phyloP scores from a whole-genome alignment of 2,329 filamentous ascomycete species.

The Elsinoe arachidis region DNA sequence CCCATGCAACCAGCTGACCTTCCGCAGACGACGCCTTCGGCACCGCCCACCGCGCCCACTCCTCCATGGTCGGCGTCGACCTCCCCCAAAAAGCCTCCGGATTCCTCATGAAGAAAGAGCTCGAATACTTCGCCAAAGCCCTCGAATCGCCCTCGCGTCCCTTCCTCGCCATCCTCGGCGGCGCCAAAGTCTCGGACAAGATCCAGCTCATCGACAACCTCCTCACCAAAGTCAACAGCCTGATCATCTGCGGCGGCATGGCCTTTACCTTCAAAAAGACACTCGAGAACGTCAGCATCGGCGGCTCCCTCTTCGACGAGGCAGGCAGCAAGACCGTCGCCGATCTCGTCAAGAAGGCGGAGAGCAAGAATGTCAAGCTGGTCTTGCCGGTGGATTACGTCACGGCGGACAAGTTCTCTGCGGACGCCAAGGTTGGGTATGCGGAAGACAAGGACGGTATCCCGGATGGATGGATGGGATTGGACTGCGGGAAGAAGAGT shows the following conservation, averaged over 20 bases:
- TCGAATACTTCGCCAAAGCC: conserved; percentile 97
- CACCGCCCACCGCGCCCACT: conserved; percentile 96
- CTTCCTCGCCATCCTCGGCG: conserved; percentile 96
- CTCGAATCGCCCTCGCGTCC: conserved; percentile 88
- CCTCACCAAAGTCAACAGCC: conserved; percentile 91
- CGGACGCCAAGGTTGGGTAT: conserved; percentile 69
- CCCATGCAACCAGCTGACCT: neutral
- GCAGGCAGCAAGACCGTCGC: conserved; percentile 85
- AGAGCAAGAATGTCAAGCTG: conserved; percentile 91
- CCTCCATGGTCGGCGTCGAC: conserved; percentile 96
- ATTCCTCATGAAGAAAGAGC: conserved; percentile 99
- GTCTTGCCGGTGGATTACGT: conserved; percentile 92
- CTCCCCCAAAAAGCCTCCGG: conserved; percentile 94
- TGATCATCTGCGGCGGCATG: conserved; percentile 97
- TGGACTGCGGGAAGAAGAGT: conserved; percentile 87
- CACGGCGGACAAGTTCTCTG: conserved; percentile 88
- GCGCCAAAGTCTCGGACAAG: conserved; percentile 98
- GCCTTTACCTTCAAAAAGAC: conserved; percentile 99
- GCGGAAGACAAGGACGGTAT: conserved; percentile 85
- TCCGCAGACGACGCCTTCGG: conserved; percentile 86
- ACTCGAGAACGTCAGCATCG: conserved; percentile 82
- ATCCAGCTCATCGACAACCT: conserved; percentile 99
- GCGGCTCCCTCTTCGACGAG: conserved; percentile 86
- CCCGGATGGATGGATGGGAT: conserved; percentile 94
- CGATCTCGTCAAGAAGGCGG: conserved; percentile 85